These are phyloP conservation scores for Leishmania martiniquensis DNA, from an alignment of 208 protist genomes.

Conservation along the genomic window DNA sequence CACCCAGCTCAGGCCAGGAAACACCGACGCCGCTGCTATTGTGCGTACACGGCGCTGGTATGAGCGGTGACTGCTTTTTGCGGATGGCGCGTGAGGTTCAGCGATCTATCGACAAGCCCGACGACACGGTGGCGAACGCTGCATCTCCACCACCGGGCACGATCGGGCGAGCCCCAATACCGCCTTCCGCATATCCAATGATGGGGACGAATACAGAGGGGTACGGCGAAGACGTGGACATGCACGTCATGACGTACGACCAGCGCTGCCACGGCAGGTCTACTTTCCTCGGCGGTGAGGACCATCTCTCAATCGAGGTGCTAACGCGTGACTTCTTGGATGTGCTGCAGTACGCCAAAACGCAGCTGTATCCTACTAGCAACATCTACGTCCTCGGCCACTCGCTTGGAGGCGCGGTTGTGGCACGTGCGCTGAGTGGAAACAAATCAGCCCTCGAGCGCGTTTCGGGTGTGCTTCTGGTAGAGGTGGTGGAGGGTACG, in stretches of 20 bases:
- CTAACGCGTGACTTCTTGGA: conserved; percentile 70
- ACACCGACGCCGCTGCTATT: conserved; percentile 62
- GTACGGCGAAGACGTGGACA: conserved; percentile 37
- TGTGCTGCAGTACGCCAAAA: conserved; percentile 48
- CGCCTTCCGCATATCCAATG: background rate
- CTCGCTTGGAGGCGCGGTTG: conserved; percentile 88
- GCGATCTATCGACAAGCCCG: background rate
- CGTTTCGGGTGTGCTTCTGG: conserved; percentile 71
- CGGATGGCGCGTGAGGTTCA: conserved; percentile 50
- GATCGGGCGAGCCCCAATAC: background rate
- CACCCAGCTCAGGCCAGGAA: background rate
- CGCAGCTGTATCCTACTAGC: conserved; percentile 43
- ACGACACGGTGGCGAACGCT: background rate
- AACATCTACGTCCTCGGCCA: conserved; percentile 82
- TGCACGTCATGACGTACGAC: conserved; percentile 79
- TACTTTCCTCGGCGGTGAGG: conserved; percentile 69
- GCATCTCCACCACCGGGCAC: background rate
- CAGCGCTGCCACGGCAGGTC: conserved; percentile 89
- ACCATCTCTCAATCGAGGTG: conserved; percentile 57
- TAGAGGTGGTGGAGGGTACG: conserved; percentile 93
- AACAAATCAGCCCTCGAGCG: conserved; percentile 27
- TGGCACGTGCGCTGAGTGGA: conserved; percentile 46
- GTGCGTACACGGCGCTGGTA: conserved; percentile 91
- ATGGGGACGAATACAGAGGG: conserved; percentile 10
- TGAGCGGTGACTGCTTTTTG: conserved; percentile 79